Evolutionary conservation across 202 grass and related monocot genomes (phyloP).

Genomic region (Digitaria exilis): DNA sequence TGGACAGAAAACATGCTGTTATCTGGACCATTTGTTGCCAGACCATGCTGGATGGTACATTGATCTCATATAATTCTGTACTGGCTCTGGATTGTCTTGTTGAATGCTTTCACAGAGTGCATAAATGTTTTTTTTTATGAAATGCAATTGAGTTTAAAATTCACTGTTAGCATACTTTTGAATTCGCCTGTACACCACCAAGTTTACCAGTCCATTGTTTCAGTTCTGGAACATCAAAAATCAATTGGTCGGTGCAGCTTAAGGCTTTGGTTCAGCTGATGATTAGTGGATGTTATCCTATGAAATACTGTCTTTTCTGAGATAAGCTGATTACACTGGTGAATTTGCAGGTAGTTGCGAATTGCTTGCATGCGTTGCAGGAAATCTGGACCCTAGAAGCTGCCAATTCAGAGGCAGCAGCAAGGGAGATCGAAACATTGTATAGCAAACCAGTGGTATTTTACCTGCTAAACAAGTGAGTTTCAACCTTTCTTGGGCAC

Average conservation of each 20-base stretch:
- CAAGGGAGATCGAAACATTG: conserved; percentile 84
- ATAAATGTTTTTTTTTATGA: background rate
- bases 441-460: conserved; percentile 82
- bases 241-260: conserved; percentile 2
- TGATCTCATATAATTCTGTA: background rate
- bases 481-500: conserved; percentile 17
- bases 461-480: conserved; percentile 88
- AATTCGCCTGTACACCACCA: background rate
- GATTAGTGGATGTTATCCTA: background rate
- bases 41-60: background rate
- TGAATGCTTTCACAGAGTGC: background rate
- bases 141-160: background rate
- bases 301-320: background rate
- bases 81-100: background rate
- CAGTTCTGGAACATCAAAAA: background rate
- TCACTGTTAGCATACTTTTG: conserved; percentile 3
- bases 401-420: conserved; percentile 80
- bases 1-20: background rate
- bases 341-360: conserved; percentile 81
- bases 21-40: background rate
- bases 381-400: conserved; percentile 97
- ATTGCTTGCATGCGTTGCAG: conserved; percentile 85
- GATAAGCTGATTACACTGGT: conserved; percentile 17
- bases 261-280: conserved; percentile 2
- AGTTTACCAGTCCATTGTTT: conserved; percentile 3